Base-by-base conservation (phyloP, 768 basidiomycete genomes). In the Pleurotus djamor region DNA sequence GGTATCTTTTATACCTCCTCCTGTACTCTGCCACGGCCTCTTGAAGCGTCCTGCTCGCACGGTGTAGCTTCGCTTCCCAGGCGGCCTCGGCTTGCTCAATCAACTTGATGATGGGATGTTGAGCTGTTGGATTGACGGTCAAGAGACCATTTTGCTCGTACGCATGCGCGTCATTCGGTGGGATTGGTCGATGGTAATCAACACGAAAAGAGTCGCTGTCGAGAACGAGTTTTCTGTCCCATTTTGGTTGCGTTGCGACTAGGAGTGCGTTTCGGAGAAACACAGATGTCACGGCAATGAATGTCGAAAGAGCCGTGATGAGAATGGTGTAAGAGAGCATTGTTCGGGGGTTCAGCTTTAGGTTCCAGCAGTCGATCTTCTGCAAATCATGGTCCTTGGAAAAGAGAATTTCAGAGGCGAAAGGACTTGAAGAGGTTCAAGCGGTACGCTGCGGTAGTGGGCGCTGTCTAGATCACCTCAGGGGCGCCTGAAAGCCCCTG, bases 11-110 rank as follows among this genome's bases (percentile, higher is more conserved):
- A 70, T 91, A 92, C 61, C 89, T 75, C 59, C 78, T 73, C 58
- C 76, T 78, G 70, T 94, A 94, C 68, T 91, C 89, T 21, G 67
- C 67, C 0, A 88, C 88, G 4, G 91, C 91, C 33, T 85, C 78
- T 38, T 74, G 74, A 7, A 93, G 75, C 1, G 87, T 87, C 63
- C 78, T 81, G 71, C 88, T 91, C 67, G 93, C 90, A 59, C 74
- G 74, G 12, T 76, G 74, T 44, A 91, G 72, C 61, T 83, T 73
- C 3, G 69, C 69, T 48, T 79, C 74, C 74, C 86, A 92, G 33
- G 80, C 78, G 16, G 65, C 68, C 65, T 88, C 86, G 0, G 89
- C 90, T 1, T 85, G 79, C 5, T 76, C 76, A 71, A 94, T 85
- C 60, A 93, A 79, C 9, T 77, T 78, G 8, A 86, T 74, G 61